Base-by-base conservation (phyloP, 495 filamentous ascomycete genomes). In the Cryomyces minteri region DNA sequence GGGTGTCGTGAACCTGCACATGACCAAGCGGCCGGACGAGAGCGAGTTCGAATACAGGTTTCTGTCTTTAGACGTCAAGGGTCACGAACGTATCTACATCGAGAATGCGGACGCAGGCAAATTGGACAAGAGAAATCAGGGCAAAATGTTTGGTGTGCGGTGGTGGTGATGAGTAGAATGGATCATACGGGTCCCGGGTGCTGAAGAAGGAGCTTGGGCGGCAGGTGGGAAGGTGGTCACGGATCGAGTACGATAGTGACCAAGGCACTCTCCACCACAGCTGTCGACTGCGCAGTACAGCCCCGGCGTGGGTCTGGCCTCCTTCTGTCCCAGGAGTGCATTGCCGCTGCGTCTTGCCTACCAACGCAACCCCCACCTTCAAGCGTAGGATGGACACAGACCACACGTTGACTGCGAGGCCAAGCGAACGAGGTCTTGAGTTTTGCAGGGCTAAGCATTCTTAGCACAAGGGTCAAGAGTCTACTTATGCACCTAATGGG, bases 11-110 rank as follows among this genome's bases (percentile, higher is more conserved):
- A 62, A 72, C 44, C 59, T 88, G 51, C 85, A 95, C 57, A 74
- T 95, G 64, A 70, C 76, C 37, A 87, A 79, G 59, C 59, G 66
- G 10, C 63, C 71, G 18, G 73, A 74, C 7, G 61, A 77, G 49
- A 54, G 57, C 34, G 79, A 88, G 12, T 90, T 76, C 56, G 72
- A 85, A 56, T 94, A 94, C 62, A 71, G 76, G 55, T 79, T 84
- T 54, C 68, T 98, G 32, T 79, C 72, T 29, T 50, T 98, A 41
- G 88, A 96, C 63, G 75, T 93, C 5, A 69, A 57, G 49, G 65
- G 74, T 12, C 71, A 76, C 39, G 58, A 65, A 51, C 62, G 71
- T 36, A 67, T 80, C 39, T 80, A 76, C 50, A 62, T 86, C 6
- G 77, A 82, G 56, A 73, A 74, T 44, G 64, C 63, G 8, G 69